A percentile compares a stretch with the other conserved stretches of the same genome.
Evolutionary conservation across 352 stramenopile genomes (phyloP).

Genomic region (Aphanomyces cochlioides): DNA sequence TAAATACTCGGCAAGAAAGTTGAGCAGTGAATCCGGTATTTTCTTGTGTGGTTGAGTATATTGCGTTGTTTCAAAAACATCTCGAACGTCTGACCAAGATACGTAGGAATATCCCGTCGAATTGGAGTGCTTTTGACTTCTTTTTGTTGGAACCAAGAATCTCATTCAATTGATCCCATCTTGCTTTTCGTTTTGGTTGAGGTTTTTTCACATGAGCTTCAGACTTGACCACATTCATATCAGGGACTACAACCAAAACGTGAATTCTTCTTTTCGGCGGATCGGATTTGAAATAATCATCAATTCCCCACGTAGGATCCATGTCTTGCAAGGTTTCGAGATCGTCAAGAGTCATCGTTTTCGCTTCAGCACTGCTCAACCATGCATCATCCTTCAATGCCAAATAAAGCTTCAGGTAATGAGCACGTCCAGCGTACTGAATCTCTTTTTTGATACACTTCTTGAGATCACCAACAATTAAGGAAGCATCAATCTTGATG

Average conservation of each 20-base stretch:
- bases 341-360: not conserved
- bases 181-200: slow-evolving; percentile 1
- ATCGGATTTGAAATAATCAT: slow-evolving; percentile 7
- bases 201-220: not conserved
- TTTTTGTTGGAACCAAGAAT: not conserved
- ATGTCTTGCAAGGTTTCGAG: slow-evolving; percentile 5
- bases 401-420: slow-evolving; percentile 10
- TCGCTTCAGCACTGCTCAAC: not conserved
- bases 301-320: not conserved
- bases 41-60: slow-evolving; percentile 9
- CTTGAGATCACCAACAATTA: not conserved
- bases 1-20: not conserved
- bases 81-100: not conserved
- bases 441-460: slow-evolving; percentile 13
- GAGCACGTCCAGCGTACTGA: not conserved
- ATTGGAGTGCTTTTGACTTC: not conserved
- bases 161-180: not conserved
- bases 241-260: slow-evolving; percentile 14
- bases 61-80: not conserved
- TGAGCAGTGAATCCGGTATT: not conserved
- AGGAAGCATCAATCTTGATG: not conserved
- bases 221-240: not conserved
- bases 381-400: too few relatives aligned
- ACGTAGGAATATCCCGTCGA: slow-evolving; percentile 1
- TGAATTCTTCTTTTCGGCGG: slow-evolving; percentile 10